phyloP scores from a whole-genome alignment of 1,284 basidiomycete species.

The Rugosomyces carneus region DNA sequence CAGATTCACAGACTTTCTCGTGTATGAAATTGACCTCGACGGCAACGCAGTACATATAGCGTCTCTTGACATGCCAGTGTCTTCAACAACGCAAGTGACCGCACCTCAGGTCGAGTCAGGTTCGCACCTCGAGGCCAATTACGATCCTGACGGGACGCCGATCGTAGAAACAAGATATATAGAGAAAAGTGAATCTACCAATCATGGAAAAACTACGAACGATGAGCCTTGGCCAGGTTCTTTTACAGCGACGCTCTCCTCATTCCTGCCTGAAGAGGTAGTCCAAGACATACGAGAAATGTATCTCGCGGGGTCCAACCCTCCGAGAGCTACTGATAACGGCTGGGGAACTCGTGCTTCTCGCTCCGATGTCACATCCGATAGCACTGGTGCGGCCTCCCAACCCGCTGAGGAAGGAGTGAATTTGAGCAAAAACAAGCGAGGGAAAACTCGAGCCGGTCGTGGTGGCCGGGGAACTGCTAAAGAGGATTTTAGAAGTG shows the following conservation, averaged over 20 bases:
- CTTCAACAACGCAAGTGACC: constrained; percentile 33
- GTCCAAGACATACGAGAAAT: constrained; percentile 65
- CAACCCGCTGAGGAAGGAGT: constrained; percentile 15
- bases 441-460: constrained; percentile 38
- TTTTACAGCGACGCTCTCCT: constrained; percentile 49
- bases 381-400: constrained; percentile 17
- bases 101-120: constrained; percentile 8
- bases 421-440: constrained; percentile 26
- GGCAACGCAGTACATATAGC: constrained; percentile 76
- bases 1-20: constrained; percentile 94
- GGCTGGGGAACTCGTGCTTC: constrained; percentile 55
- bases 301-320: constrained; percentile 70
- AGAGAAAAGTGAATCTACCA: background rate
- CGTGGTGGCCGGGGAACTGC: constrained; percentile 40
- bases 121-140: constrained; percentile 15
- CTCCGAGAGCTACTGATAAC: constrained; percentile 58
- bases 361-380: constrained; percentile 25
- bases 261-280: constrained; percentile 58
- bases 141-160: constrained; percentile 6
- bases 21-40: constrained; percentile 81
- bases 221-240: constrained; percentile 58
- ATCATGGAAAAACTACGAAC: constrained; percentile 15
- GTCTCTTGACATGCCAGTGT: constrained; percentile 64
- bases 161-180: constrained; percentile 8
- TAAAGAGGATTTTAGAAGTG: constrained; percentile 64